Base-by-base conservation (phyloP, 805 yeast species). In the Kluyveromyces nonfermentans region DNA sequence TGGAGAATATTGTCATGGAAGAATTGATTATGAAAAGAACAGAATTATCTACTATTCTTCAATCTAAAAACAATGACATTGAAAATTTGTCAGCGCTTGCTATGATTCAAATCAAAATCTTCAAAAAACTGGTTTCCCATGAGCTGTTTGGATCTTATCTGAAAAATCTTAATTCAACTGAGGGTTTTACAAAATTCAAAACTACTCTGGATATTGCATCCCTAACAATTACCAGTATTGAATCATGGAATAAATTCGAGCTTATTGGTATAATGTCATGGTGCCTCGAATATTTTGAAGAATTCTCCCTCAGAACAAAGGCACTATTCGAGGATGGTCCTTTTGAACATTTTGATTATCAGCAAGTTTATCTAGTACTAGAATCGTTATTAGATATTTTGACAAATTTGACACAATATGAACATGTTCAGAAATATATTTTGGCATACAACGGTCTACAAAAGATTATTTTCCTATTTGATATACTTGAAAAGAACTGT, bases 261-360 rank as follows among this genome's bases (percentile, higher is more conserved):
- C 48, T 68, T 3, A 68, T 69, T 0, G 64, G 58, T 14, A 59
- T 70, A 1, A 55, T 70, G 56, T 55, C 67, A 5, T 70, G 73
- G 73, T 57, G 59, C 22, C 63, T 55, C 44, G 60, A 59, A 36
- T 47, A 64, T 16, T 60, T 65, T 32, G 60, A 60, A 38, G 39
- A 42, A 0, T 63, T 60, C 43, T 18, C 34, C 6, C 2, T 2
- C 6, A n/a, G 12, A 14, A 66, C 68, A 45, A 38, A 49, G 12
- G 33, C 38, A 3, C 22, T 42, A 3, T 21, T 37, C n/a, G 56
- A 53, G 7, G 41, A 46, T 17, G 48, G 45, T 35, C 18, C 19
- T 5, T 55, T 52, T 6, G 54, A 60, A 1, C 40, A 25, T 1
- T 43, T 59, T 4, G 54, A 57, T 7, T 58, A 55, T 36, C 42